phyloP scores from a whole-genome alignment of 371 early-diverging fungal genomes.

The Funneliformis caledonium region DNA sequence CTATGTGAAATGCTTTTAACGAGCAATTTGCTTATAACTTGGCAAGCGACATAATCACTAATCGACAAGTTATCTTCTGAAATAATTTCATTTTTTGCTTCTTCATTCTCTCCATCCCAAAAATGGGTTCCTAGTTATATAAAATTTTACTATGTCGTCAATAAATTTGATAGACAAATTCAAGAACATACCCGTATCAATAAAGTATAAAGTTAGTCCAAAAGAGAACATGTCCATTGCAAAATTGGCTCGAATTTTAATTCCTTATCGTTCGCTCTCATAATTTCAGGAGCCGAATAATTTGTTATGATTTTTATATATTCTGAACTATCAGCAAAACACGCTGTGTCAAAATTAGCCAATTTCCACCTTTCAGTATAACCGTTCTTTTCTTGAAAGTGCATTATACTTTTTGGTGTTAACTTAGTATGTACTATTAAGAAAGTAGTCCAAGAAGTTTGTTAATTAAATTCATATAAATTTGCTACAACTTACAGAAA shows the following conservation, averaged over 20 bases:
- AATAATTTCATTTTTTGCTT: background rate
- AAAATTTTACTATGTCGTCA: background rate
- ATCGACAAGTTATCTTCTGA: background rate
- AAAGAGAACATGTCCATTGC: constrained; percentile 35
- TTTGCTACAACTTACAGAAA: too few species aligned
- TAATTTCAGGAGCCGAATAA: constrained; percentile 30
- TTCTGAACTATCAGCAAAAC: background rate
- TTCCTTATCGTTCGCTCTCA: background rate
- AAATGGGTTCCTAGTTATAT: background rate
- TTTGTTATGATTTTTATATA: background rate
- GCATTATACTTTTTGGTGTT: constrained; percentile 16
- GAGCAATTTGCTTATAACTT: background rate
- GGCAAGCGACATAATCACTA: background rate
- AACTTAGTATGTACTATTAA: constrained; percentile 25
- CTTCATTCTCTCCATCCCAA: background rate
- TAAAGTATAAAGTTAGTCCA: constrained; percentile 16
- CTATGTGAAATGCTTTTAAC: background rate
- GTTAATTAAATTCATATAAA: too few species aligned
- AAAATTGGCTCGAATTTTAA: background rate
- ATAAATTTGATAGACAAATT: background rate
- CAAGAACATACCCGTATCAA: background rate
- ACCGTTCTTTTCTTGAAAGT: background rate
- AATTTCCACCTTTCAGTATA: constrained; percentile 6
- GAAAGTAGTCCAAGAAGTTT: too few species aligned
- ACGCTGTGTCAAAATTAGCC: constrained; percentile 26